These are phyloP conservation scores for Neurospora sublineolata DNA, from an alignment of 495 filamentous ascomycete genomes.

Conservation along the genomic window DNA sequence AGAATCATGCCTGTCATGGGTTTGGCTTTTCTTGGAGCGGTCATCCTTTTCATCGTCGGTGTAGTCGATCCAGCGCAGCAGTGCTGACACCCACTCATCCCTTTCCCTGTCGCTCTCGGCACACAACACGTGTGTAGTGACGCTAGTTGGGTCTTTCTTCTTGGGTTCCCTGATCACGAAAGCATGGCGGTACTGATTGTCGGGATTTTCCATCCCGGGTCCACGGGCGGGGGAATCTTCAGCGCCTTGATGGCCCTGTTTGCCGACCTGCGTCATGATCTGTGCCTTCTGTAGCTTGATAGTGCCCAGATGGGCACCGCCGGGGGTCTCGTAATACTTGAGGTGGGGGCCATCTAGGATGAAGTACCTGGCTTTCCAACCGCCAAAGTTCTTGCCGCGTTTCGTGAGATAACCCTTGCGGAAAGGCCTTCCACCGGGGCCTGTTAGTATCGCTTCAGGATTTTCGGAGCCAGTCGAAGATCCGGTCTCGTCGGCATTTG, in stretches of 20 bases:
- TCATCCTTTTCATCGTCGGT: constrained; percentile 48
- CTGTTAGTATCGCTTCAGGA: constrained; percentile 27
- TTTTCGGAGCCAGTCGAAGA: constrained; percentile 30
- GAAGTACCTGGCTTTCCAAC: constrained; percentile 97
- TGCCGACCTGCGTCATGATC: constrained; percentile 92
- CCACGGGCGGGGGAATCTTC: constrained; percentile 46
- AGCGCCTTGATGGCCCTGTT: constrained; percentile 56
- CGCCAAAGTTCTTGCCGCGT: constrained; percentile 93
- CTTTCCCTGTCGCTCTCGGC: constrained; percentile 89
- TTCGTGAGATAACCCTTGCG: constrained; percentile 94
- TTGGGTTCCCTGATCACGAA: constrained; percentile 93
- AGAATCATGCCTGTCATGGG: constrained; percentile 24
- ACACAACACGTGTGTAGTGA: constrained; percentile 90
- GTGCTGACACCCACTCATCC: constrained; percentile 83
- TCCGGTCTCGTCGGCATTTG: constrained; percentile 54
- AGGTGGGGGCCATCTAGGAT: constrained; percentile 79
- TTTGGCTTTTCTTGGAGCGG: constrained; percentile 14
- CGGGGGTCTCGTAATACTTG: constrained; percentile 82
- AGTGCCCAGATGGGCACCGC: constrained; percentile 79
- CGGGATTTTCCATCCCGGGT: constrained; percentile 55
- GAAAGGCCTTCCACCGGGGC: constrained; percentile 52
- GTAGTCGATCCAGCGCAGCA: constrained; percentile 83
- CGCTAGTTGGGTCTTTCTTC: constrained; percentile 81
- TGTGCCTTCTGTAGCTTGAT: constrained; percentile 86
- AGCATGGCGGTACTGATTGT: constrained; percentile 93